Evolutionary conservation across 305 asterid genomes (phyloP), one percentile per base, ranked within the genome.

Genomic region (Caryopteris hybrid): DNA sequence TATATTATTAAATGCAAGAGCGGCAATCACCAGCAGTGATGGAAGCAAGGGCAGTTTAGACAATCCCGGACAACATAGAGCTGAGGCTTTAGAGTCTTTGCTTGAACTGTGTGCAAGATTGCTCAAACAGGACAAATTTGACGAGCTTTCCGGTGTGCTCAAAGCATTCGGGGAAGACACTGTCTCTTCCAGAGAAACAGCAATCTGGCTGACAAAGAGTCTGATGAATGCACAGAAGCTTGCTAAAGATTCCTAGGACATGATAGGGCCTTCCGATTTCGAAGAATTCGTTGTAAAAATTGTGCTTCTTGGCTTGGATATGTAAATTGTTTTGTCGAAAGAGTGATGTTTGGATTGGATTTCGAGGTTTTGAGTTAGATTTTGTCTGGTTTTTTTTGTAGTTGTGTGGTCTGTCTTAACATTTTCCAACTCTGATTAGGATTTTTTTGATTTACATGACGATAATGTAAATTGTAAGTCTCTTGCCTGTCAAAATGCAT

Each of bases 161-260:
- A 92, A 89, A 73, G 94, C 98, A 0, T 95, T 95, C 51, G 91
- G 99, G 11, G 98, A 92, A 29, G 96, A 95, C 8, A 66, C 83
- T 0, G 97, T 92, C 13, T 95, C 99, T 4, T 95, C 98, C 1
- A 78, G 98, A 78, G 99, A 95, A 72, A 92, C 98, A 10, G 96
- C 98, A 8, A 95, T 91, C 64, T 91, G 94, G 99, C 79, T 95
- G 69, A 84, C 96, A 0, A 92, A 89, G 69, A 85, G 91, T 80
- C 84, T 95, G 4, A 85, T 89, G 82, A 84, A 81, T 70, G 87
- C 96, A 18, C 94, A 90, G 68, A 88, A 85, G 71, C 72, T 83
- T 36, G 79, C 84, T 7, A 81, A 85, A 53, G 84, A 78, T 66
- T 67, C 89, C 45, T 88, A 82, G 81, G 52, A 73, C 64, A 73